phyloP scores from a whole-genome alignment of 345 rosid species.

The Arabidopsis arenosa region DNA sequence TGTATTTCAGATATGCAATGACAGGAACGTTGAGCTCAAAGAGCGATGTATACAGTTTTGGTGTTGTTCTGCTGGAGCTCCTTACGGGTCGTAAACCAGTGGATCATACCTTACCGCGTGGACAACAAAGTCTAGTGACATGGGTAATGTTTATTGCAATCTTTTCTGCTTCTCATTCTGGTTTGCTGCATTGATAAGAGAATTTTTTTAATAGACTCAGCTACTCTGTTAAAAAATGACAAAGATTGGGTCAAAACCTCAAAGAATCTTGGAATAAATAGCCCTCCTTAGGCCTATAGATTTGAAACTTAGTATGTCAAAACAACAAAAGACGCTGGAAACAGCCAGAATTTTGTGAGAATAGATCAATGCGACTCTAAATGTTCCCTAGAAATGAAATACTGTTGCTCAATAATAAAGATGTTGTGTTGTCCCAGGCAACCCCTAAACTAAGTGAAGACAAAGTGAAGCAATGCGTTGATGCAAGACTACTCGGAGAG shows the following conservation, averaged over 20 bases:
- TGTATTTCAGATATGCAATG: slow-evolving; percentile 69
- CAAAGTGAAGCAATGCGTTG: slow-evolving; percentile 74
- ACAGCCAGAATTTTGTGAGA: background rate
- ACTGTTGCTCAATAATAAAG: background rate
- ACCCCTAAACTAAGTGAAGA: slow-evolving; percentile 83
- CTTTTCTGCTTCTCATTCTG: background rate
- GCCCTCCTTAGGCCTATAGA: background rate
- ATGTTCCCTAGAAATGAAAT: background rate
- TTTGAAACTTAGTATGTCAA: background rate
- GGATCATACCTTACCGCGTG: slow-evolving; percentile 85
- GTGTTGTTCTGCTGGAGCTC: slow-evolving; percentile 81
- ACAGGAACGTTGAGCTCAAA: slow-evolving; percentile 77
- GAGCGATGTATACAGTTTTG: slow-evolving; percentile 87
- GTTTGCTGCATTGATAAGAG: background rate
- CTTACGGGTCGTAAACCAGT: slow-evolving; percentile 84
- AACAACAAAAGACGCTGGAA: background rate
- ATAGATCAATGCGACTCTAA: background rate
- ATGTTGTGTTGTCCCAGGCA: slow-evolving; percentile 53
- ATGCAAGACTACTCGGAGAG: slow-evolving; percentile 65
- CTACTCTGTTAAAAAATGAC: background rate
- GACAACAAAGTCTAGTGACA: slow-evolving; percentile 83
- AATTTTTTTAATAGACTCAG: background rate
- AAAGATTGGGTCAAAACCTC: background rate
- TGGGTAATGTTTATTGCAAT: slow-evolving; percentile 57
- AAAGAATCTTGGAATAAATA: background rate